Percentiles rank a stretch among this genome's conserved stretches.
Evolutionary conservation across 2,329 filamentous ascomycete genomes (phyloP).

Genomic region (Blumeria hordei): DNA sequence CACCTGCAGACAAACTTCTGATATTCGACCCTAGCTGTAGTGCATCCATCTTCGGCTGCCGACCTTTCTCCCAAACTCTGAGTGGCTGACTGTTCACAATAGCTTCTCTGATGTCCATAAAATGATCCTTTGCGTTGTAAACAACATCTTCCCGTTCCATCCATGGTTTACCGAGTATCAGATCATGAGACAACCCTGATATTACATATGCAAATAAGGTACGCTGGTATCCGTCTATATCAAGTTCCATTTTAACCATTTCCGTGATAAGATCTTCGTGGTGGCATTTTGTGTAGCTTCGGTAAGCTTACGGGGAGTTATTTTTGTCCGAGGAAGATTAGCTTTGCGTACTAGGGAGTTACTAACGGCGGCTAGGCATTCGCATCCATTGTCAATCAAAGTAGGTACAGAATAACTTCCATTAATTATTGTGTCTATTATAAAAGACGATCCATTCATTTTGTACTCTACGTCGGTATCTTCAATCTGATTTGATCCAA

Average conservation of each 20-base stretch:
- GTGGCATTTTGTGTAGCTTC: background rate
- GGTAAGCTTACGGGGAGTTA: background rate
- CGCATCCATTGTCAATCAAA: background rate
- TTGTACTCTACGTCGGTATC: background rate
- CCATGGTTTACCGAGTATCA: background rate
- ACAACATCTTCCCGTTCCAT: background rate
- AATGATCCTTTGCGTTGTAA: background rate
- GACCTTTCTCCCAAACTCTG: background rate
- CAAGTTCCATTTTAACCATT: background rate
- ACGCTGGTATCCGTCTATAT: background rate
- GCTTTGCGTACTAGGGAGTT: background rate
- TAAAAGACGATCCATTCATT: background rate
- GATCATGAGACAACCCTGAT: background rate
- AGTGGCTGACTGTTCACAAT: background rate
- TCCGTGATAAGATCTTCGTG: background rate
- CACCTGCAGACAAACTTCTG: background rate
- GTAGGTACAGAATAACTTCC: background rate
- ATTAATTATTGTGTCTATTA: constrained; percentile 1
- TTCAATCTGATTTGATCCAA: background rate
- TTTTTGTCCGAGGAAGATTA: background rate
- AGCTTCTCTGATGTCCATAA: background rate
- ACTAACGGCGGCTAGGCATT: background rate
- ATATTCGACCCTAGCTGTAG: too few relatives aligned
- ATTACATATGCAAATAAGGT: background rate
- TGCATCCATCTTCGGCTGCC: too few relatives aligned